Percentiles rank a stretch among this genome's conserved stretches.
phyloP scores from a whole-genome alignment of 305 asterid genomes.

The Ajuga reptans region DNA sequence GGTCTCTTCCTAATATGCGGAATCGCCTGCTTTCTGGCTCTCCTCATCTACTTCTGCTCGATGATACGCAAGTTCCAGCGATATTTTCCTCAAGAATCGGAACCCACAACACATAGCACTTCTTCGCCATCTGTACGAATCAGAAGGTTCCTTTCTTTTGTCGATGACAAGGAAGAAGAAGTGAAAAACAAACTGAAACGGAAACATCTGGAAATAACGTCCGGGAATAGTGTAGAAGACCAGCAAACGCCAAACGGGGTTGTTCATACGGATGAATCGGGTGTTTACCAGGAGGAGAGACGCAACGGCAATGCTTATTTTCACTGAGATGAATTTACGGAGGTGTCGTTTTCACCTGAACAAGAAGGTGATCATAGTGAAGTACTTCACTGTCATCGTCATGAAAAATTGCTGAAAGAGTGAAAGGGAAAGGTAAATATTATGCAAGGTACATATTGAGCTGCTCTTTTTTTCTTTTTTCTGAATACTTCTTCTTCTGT shows the following conservation, averaged over 20 bases:
- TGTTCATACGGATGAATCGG: slow-evolving; percentile 14
- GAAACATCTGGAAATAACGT: slow-evolving; percentile 27
- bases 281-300: slow-evolving; percentile 4
- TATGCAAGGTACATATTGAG: neutral
- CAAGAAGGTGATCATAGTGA: neutral
- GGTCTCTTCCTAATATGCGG: slow-evolving; percentile 68
- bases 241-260: slow-evolving; percentile 10
- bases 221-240: slow-evolving; percentile 18
- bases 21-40: slow-evolving; percentile 39
- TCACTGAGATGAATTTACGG: neutral
- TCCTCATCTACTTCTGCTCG: slow-evolving; percentile 41
- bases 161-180: slow-evolving; percentile 58
- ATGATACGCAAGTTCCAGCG: slow-evolving; percentile 38
- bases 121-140: slow-evolving; percentile 30
- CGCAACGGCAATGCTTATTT: slow-evolving; percentile 18
- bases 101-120: neutral
- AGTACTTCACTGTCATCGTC: neutral
- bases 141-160: slow-evolving; percentile 50
- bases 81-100: slow-evolving; percentile 27
- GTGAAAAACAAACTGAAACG: slow-evolving; percentile 42
- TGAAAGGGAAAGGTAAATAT: neutral
- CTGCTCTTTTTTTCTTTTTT: too few relatives aligned
- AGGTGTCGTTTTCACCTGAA: neutral
- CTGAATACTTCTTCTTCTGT: neutral
- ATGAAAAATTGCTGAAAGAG: neutral